Evolutionary conservation across 75 land plant species (phyloP).

Genomic region (Cupressus sempervirens): DNA sequence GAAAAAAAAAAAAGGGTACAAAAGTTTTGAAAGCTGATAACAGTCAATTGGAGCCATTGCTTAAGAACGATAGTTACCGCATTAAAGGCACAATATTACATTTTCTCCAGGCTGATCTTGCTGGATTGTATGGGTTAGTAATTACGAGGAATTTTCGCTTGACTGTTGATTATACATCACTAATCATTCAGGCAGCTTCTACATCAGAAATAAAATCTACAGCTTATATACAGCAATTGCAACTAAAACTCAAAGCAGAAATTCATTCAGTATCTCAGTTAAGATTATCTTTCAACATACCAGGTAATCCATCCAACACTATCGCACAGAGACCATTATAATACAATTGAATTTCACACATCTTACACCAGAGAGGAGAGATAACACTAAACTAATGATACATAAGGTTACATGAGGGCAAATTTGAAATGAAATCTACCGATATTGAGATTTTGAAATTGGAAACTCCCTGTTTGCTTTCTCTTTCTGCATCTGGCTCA

Average conservation of each 20-base stretch:
- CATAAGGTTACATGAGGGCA: neutral
- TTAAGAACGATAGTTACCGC: too few relatives aligned
- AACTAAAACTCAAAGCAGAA: neutral
- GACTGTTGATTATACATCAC: neutral
- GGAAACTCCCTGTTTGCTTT: conserved; percentile 5
- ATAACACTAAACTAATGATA: neutral
- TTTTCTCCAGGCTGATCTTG: neutral
- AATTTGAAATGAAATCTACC: neutral
- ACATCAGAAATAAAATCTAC: neutral
- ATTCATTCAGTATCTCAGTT: neutral
- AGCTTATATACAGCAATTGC: neutral
- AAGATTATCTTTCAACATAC: neutral
- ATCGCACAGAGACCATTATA: neutral
- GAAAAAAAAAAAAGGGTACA: too few relatives aligned
- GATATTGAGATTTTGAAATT: neutral
- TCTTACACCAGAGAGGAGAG: neutral
- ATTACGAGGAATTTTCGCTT: neutral
- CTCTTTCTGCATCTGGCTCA: conserved; percentile 1
- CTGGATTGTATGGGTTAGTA: too few relatives aligned
- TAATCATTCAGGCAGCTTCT: neutral
- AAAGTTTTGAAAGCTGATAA: too few relatives aligned
- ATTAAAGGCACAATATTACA: neutral
- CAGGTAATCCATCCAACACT: neutral
- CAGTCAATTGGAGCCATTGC: too few relatives aligned
- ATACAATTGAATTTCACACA: neutral